Percentiles rank a stretch among this genome's conserved stretches.
phyloP scores from a whole-genome alignment of 257 asterid species.

The Asclepias syriaca region DNA sequence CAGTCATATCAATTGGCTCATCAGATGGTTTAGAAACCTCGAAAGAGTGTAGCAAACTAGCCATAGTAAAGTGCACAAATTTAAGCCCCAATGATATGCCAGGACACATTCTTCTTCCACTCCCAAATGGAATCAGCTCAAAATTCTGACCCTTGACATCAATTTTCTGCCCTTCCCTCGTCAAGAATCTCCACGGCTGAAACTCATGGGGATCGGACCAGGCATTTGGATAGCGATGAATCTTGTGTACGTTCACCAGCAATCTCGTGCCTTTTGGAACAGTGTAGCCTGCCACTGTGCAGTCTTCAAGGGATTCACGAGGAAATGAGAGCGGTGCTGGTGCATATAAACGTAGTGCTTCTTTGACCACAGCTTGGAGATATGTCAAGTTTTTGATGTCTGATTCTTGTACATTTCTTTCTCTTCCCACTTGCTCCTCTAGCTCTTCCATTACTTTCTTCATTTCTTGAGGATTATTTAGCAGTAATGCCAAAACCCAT shows the following conservation, averaged over 20 bases:
- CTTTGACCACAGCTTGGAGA: constrained; percentile 8
- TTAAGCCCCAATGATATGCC: not conserved
- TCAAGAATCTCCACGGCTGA: not conserved
- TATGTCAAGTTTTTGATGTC: constrained; percentile 8
- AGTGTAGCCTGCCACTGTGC: not conserved
- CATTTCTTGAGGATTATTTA: not conserved
- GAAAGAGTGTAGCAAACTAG: not conserved
- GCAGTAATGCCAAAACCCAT: not conserved
- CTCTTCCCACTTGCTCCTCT: not conserved
- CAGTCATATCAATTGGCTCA: constrained; percentile 3
- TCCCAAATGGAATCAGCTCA: constrained; percentile 10
- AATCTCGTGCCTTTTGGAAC: constrained; percentile 7
- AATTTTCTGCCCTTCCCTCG: not conserved
- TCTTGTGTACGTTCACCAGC: not conserved
- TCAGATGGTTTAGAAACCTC: not conserved
- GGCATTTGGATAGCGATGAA: constrained; percentile 2
- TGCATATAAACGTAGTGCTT: constrained; percentile 6
- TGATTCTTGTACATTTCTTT: constrained; percentile 1
- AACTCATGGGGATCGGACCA: not conserved
- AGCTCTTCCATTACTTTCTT: not conserved
- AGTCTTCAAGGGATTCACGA: not conserved
- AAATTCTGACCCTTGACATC: constrained; percentile 4
- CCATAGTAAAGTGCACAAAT: not conserved
- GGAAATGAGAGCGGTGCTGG: not conserved
- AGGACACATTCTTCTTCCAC: constrained; percentile 16